Evolutionary conservation across 2,329 filamentous ascomycete species (phyloP), one percentile per base, ranked within the genome.

Genomic region (Colletotrichum spaethianum): DNA sequence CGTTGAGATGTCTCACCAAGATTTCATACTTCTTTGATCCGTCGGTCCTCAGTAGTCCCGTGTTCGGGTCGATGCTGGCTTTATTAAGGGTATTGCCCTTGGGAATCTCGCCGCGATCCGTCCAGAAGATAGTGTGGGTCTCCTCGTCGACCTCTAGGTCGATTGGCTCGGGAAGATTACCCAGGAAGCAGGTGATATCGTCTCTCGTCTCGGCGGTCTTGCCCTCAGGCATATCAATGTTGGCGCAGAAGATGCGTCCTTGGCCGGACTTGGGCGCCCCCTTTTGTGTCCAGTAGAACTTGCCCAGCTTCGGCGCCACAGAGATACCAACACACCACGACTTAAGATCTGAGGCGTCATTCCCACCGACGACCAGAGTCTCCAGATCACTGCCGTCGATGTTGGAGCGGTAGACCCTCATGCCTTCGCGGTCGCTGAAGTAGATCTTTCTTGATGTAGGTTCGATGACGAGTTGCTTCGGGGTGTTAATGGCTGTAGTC

Each of bases 211-310:
- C 74, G 0, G 82, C 79, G n/a, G 75, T 77, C 64, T 80, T 74
- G 0, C 81, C 81, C 0, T 71, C 42, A 0, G 83, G 82, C 4
- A 82, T 81, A 0, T 83, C 76, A 0, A 90, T 79, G 20, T 79
- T 77, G 0, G 89, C 88, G 5, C 82, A 79, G 76, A 88, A 88
- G 53, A 92, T 89, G 4, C 85, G 82, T 0, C 90, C 90, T 50
- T 83, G 76, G 1, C 78, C 79, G 0, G 81, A 83, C 77, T 91
- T 91, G 3, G 84, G 83, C 0, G 82, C 79, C 0, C 90, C 89
- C 75, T 91, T 91, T 63, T 91, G 89, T 0, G 86, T 88, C 89
- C 89, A 92, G 81, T 87, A 91, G 56, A 91, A 81, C 52, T 84
- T 83, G 18, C 83, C 82, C 1, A 79, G 78, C 0, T 77, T 70